These are phyloP conservation scores for Agaricus sinodeliciosus DNA, from an alignment of 768 basidiomycete species.

Conservation along the genomic window DNA sequence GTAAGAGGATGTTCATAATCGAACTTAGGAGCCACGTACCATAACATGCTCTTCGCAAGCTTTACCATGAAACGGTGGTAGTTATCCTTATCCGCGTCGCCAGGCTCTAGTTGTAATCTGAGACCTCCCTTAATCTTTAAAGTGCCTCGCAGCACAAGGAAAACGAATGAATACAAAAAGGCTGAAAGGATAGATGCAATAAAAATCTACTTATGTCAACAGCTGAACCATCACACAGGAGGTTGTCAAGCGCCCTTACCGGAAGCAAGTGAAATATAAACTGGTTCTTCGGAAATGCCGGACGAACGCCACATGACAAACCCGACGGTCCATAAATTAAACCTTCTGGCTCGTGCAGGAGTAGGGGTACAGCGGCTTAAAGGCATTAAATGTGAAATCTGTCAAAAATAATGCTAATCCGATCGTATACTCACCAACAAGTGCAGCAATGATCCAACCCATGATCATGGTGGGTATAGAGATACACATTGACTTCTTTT, in stretches of 20 bases:
- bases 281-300: constrained; percentile 31
- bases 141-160: constrained; percentile 54
- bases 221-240: background rate
- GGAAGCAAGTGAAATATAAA: constrained; percentile 58
- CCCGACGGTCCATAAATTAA: constrained; percentile 45
- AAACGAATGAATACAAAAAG: constrained; percentile 53
- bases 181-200: constrained; percentile 49
- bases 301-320: constrained; percentile 46
- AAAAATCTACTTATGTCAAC: constrained; percentile 38
- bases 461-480: constrained; percentile 33
- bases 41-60: constrained; percentile 65
- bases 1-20: background rate
- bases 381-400: background rate
- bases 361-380: constrained; percentile 31
- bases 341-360: constrained; percentile 20
- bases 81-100: constrained; percentile 31
- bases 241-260: constrained; percentile 28
- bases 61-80: constrained; percentile 57
- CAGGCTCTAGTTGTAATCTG: constrained; percentile 41
- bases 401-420: background rate
- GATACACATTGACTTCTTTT: constrained; percentile 43
- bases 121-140: constrained; percentile 44
- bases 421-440: constrained; percentile 38
- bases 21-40: constrained; percentile 33
- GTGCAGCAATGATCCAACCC: constrained; percentile 49